Evolutionary conservation across 139 green algal genomes (phyloP).

Genomic region (Tetraselmis striata): DNA sequence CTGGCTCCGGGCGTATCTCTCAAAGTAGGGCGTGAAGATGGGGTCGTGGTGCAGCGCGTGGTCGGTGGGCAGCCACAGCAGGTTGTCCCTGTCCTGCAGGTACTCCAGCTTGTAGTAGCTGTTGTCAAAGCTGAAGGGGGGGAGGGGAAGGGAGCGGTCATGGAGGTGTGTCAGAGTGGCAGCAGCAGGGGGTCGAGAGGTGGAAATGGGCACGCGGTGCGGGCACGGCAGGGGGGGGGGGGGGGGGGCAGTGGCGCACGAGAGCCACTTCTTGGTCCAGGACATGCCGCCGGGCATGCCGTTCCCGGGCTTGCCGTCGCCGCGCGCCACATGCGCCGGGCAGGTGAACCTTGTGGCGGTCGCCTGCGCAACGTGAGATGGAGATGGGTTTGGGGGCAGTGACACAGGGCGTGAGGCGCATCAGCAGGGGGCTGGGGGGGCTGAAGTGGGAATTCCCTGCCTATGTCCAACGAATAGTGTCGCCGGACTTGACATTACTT

Average conservation of each 20-base stretch:
- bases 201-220: too few relatives aligned
- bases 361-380: slow-evolving; percentile 52
- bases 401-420: background rate
- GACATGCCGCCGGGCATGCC: slow-evolving; percentile 62
- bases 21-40: background rate
- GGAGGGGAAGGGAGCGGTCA: too few relatives aligned
- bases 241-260: too few relatives aligned
- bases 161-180: too few relatives aligned
- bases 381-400: slow-evolving; percentile 51
- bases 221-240: too few relatives aligned
- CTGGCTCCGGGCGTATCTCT: background rate
- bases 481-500: too few relatives aligned
- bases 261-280: slow-evolving; percentile 88
- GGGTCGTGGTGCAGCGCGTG: background rate
- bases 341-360: background rate
- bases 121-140: background rate
- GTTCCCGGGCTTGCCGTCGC: slow-evolving; percentile 69
- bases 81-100: background rate
- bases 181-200: too few relatives aligned
- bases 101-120: background rate
- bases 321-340: background rate
- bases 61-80: background rate
- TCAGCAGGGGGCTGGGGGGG: background rate
- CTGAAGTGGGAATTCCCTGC: too few relatives aligned
- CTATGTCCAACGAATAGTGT: slow-evolving; percentile 17